Base-by-base conservation (phyloP, 352 stramenopile species). In the Blastocystis sp. region DNA sequence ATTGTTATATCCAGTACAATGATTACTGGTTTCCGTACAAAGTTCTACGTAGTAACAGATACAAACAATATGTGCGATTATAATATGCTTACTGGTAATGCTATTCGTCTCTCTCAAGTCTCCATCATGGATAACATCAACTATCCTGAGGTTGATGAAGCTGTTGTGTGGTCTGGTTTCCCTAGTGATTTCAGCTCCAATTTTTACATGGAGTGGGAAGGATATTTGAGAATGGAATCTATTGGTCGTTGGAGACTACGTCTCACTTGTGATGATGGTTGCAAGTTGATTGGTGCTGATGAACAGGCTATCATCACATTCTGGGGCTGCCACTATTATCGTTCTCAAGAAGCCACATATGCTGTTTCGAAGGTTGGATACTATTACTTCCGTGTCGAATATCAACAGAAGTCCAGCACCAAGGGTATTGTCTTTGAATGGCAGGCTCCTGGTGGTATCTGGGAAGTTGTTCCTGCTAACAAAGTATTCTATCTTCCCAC, bases 171-270 rank as follows among this genome's bases (percentile, higher is more conserved):
- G 77, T 42, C 77, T 35, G 58, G 58, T n/a, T 58, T 63, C 42
- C 77, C 77, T 27, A 46, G 37, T 14, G 29, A 87, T 42, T 87
- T 87, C 52, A 61, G 29, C 14, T 51, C 43, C 27, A 66, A 87
- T 54, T 87, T 87, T 54, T 87, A 78, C 52, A 87, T 78, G 59
- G 77, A 87, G 43, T 87, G 59, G 59, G 65, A 87, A 32, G 77
- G 77, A 46, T 87, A 77, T 54, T 24, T 87, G 65, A 5, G 37
- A 9, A 87, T 87, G 65, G 42, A 74, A 9, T 39, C 43, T 29
- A 87, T 78, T 42, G 77, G 77, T 63, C 35, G 42, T 29, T 87
- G 46, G 46, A 32, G 52, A n/a, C 42, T 83, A 49, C 71, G 71
- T 63, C 46, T 83, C 19, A 65, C 71, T 43, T 83, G 71, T 56